Conservation (phyloP, 1,284 basidiomycete species). For the Ceratobasidium papillatum region DNA sequence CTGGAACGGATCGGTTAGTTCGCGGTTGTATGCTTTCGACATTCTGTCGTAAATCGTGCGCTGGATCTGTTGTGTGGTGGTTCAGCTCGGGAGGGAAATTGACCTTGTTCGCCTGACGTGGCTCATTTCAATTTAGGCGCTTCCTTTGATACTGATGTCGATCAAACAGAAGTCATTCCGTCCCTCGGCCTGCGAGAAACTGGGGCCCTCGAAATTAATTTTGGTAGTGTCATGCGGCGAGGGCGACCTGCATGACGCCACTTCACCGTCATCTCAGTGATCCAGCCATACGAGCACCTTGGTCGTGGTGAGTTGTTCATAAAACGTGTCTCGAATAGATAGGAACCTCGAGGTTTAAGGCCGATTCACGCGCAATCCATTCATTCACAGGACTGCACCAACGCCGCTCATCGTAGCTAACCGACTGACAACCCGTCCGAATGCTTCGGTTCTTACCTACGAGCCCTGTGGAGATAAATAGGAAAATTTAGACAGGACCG, state of each 20-base stretch:
- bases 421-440: too few species aligned
- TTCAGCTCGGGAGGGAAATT: neutral
- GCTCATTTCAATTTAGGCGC: neutral
- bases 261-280: too few species aligned
- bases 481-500: too few species aligned
- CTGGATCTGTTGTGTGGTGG: conserved; percentile 23
- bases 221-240: neutral
- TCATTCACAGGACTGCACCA: neutral
- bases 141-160: conserved; percentile 9
- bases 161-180: neutral
- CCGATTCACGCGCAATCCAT: neutral
- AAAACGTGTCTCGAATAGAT: neutral
- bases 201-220: neutral
- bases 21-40: conserved; percentile 18
- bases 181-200: neutral
- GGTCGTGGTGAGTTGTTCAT: too few species aligned
- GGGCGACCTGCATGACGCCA: too few species aligned
- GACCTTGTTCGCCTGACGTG: neutral
- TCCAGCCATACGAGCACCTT: too few species aligned
- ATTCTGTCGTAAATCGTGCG: neutral
- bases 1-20: conserved; percentile 25
- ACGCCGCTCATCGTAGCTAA: neutral
- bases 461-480: neutral
- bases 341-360: neutral
- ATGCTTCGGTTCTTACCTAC: neutral